Conservation (phyloP, 768 basidiomycete species). For the Thelephora aurantiotincta region DNA sequence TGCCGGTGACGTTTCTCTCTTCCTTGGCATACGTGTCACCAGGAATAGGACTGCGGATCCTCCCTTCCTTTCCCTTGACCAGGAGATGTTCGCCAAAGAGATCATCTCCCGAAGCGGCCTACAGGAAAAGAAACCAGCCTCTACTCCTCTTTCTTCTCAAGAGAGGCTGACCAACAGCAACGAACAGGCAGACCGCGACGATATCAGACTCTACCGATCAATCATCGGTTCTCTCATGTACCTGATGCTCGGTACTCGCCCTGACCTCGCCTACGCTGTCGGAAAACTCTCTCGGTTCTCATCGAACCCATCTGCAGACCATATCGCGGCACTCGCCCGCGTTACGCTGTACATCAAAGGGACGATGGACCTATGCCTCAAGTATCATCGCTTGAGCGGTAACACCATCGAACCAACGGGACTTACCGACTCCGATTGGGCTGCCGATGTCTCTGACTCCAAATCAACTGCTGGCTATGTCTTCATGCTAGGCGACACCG, state of each 20-base stretch:
- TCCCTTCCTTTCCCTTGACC: slow-evolving; percentile 12
- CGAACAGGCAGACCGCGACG: slow-evolving; percentile 7
- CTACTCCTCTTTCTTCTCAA: no score
- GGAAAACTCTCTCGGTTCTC: slow-evolving; percentile 17
- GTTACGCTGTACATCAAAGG: slow-evolving; percentile 21
- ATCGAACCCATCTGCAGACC: slow-evolving; percentile 13
- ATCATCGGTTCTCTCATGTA: slow-evolving; percentile 14
- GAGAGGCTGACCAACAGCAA: no score
- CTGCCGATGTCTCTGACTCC: slow-evolving; percentile 12
- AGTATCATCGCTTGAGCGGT: slow-evolving; percentile 5
- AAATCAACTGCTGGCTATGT: slow-evolving; percentile 22
- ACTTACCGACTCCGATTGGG: slow-evolving; percentile 22
- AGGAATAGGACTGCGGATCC: slow-evolving; percentile 5
- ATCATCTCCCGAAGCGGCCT: no score
- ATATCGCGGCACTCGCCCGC: slow-evolving; percentile 19
- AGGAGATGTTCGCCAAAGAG: slow-evolving; percentile 12
- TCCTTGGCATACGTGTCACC: slow-evolving; percentile 11
- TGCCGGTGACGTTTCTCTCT: slow-evolving; percentile 4
- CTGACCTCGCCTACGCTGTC: slow-evolving; percentile 22
- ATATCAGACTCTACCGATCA: slow-evolving; percentile 10
- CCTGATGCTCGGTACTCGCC: slow-evolving; percentile 18
- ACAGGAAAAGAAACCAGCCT: no score
- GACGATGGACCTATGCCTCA: slow-evolving; percentile 11
- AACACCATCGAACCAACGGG: slow-evolving; percentile 3
- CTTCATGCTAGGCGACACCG: slow-evolving; percentile 17